phyloP scores from a whole-genome alignment of 176 grass and related monocot genomes.

The Oryza meridionalis region DNA sequence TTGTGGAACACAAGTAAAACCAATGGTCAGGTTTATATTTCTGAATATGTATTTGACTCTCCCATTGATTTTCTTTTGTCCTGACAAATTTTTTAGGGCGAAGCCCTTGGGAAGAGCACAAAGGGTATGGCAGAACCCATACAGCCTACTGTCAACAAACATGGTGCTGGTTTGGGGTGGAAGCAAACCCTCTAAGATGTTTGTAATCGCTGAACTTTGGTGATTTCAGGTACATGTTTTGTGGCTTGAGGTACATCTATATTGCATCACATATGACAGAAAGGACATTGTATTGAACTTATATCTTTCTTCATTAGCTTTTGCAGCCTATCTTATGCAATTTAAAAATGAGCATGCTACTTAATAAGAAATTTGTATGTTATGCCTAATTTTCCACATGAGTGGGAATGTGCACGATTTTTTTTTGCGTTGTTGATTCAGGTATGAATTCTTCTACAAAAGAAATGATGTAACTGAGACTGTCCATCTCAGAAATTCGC shows the following conservation, averaged over 20 bases:
- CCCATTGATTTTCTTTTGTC: conserved; percentile 28
- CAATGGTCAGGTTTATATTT: conserved; percentile 3
- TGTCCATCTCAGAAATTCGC: not conserved
- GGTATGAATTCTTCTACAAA: conserved; percentile 22
- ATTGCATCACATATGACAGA: not conserved
- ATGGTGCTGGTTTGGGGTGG: conserved; percentile 84
- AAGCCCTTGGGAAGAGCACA: conserved; percentile 68
- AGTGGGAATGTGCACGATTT: not conserved
- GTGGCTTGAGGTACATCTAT: conserved; percentile 42
- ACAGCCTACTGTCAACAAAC: conserved; percentile 63
- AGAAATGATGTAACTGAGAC: conserved; percentile 6
- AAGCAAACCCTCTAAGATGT: conserved; percentile 39
- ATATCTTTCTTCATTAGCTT: not conserved
- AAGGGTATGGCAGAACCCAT: conserved; percentile 87
- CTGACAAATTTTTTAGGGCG: conserved; percentile 52
- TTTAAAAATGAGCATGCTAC: not conserved
- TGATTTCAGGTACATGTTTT: conserved; percentile 2
- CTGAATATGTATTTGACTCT: conserved; percentile 14
- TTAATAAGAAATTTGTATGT: not conserved
- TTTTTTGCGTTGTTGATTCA: conserved; percentile 29
- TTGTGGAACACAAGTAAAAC: not conserved
- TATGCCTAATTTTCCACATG: not conserved
- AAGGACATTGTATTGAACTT: conserved; percentile 16
- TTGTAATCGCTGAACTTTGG: conserved; percentile 18
- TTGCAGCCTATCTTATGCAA: not conserved